phyloP scores from a whole-genome alignment of 139 green algal genomes.

The Ettlia oleoabundans region DNA sequence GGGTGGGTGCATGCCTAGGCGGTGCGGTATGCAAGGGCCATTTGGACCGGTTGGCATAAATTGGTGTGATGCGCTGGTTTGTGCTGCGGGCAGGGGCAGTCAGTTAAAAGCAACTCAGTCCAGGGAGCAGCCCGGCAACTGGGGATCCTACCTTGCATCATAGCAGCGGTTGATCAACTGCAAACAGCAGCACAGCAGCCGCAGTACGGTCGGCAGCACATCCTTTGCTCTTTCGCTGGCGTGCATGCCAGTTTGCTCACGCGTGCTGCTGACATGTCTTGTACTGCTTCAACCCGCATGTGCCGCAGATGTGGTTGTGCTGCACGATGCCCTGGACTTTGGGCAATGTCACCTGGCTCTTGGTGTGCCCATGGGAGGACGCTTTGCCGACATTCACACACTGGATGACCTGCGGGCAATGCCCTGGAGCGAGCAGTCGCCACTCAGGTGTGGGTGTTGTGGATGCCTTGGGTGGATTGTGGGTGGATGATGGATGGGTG shows the following conservation, averaged over 20 bases:
- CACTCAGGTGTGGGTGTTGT: constrained; percentile 71
- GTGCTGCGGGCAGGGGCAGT: too few species aligned
- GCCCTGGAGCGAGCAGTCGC: constrained; percentile 81
- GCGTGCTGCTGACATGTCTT: background rate
- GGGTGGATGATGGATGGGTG: background rate
- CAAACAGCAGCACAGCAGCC: too few species aligned
- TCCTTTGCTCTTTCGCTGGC: too few species aligned
- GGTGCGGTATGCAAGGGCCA: background rate
- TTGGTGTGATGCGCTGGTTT: too few species aligned
- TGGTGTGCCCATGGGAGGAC: constrained; percentile 83
- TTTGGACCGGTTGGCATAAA: background rate
- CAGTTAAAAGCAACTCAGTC: too few species aligned
- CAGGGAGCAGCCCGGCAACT: too few species aligned
- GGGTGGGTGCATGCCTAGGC: background rate
- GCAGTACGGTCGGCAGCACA: too few species aligned
- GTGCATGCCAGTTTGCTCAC: background rate
- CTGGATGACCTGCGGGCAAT: constrained; percentile 84
- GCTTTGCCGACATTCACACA: constrained; percentile 70
- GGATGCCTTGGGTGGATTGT: background rate
- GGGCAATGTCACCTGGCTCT: constrained; percentile 95
- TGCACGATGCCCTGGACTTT: constrained; percentile 95
- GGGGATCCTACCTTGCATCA: too few species aligned
- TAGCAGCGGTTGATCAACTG: too few species aligned
- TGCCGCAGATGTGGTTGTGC: constrained; percentile 78
- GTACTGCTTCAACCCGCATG: too few species aligned